Percentiles rank a stretch among this genome's conserved stretches.
Conservation (phyloP, 208 protist species). For the Endotrypanum monterogeii region DNA sequence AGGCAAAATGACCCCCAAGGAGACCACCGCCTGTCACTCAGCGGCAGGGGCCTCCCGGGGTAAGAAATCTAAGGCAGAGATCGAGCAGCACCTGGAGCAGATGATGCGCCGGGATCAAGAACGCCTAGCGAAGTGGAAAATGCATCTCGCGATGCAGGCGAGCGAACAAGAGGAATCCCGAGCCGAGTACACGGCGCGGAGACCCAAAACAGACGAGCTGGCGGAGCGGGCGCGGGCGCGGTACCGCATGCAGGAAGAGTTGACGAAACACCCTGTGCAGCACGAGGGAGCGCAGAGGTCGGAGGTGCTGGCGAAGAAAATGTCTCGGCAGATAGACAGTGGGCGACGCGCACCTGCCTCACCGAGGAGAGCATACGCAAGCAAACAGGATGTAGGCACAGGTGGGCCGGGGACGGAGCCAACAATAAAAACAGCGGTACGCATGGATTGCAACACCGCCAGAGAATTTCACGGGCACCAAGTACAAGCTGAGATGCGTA, state of each 20-base stretch:
- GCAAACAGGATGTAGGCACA: not conserved
- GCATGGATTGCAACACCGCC: not conserved
- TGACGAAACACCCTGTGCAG: not conserved
- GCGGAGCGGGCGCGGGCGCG: conserved; percentile 35
- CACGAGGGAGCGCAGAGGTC: not conserved
- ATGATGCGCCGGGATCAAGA: conserved; percentile 39
- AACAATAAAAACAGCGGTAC: not conserved
- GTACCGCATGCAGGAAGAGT: conserved; percentile 19
- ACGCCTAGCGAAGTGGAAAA: conserved; percentile 18
- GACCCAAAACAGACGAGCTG: conserved; percentile 31
- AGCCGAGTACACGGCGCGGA: conserved; percentile 11
- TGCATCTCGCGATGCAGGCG: conserved; percentile 13
- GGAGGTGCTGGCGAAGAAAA: not conserved
- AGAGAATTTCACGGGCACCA: conserved; percentile 40
- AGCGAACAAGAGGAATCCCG: conserved; percentile 16
- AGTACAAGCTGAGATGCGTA: conserved; percentile 24
- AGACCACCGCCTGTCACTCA: not conserved
- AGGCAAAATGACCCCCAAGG: not conserved
- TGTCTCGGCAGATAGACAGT: not conserved
- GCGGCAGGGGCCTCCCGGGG: not conserved
- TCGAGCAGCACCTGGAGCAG: conserved; percentile 14
- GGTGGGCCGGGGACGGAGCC: not conserved
- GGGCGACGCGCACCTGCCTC: not conserved
- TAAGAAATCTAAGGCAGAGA: conserved; percentile 25
- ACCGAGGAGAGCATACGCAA: not conserved